Evolutionary conservation across 805 yeast species (phyloP), one percentile per base, ranked within the genome.

Genomic region (Isabelozyma pseudorhagii): DNA sequence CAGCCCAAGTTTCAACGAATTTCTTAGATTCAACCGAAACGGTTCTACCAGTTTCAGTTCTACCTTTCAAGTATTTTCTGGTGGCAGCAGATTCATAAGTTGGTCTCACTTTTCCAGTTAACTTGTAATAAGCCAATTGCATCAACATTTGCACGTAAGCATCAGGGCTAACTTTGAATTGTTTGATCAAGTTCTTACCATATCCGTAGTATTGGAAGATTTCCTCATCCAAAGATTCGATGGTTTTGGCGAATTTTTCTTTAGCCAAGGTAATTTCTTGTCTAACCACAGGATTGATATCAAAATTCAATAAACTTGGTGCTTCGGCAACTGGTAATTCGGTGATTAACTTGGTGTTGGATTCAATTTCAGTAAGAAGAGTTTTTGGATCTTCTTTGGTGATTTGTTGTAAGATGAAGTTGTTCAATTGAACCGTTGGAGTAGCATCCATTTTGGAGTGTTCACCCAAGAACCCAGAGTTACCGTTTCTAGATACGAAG

Each of bases 381-480:
- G 50, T 56, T 11, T 53, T 52, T 1, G 77, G 72, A 49, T 81
- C 71, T 61, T 81, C 65, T 61, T 80, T 77, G 49, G 67, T 53
- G 50, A 92, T 69, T 57, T 82, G 79, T 47, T 77, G 77, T 54
- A 83, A 77, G 39, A 93, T 77, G 62, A 77, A 84, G 69, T 90
- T 90, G 68, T 93, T 93, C 72, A 93, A 73, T 55, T 90, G 84
- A 61, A 89, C 82, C 29, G 97, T 93, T 63, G 97, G 96, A 8
- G 97, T 89, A 54, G 98, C 99, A 69, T 93, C 99, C 98, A 93
- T 93, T 75, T 83, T 87, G 18, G 97, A 90, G 75, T 93, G 99
- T 74, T 93, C 99, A 54, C 96, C 97, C 63, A 91, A 71, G 74
- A 92, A 93, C 0, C 97, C 98, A 7, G 97, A 89, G 54, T 83